Percentiles rank a stretch among this genome's conserved stretches.
phyloP scores from a whole-genome alignment of 768 basidiomycete genomes.

The Boletus pseudo-olivaceus region DNA sequence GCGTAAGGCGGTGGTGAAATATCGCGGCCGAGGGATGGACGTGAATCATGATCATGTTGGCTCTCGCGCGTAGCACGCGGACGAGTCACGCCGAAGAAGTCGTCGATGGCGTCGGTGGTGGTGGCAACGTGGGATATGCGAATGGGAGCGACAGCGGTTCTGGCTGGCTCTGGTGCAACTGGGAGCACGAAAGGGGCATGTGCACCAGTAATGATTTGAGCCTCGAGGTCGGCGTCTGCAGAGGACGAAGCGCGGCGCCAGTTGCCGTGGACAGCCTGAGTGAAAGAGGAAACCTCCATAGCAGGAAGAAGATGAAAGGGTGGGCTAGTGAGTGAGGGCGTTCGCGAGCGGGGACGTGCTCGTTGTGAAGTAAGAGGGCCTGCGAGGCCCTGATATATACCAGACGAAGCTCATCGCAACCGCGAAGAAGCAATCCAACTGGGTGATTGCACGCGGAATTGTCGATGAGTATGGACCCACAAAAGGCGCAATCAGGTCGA shows the following conservation, averaged over 20 bases:
- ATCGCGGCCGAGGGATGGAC: slow-evolving; percentile 1
- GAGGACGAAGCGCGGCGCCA: slow-evolving; percentile 14
- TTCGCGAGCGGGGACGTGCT: not conserved
- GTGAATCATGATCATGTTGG: slow-evolving; percentile 29
- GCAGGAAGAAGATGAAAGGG: not conserved
- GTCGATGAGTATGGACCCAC: not conserved
- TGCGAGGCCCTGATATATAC: not conserved
- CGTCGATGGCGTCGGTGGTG: slow-evolving; percentile 18
- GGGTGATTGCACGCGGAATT: not conserved
- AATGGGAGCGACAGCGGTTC: slow-evolving; percentile 1
- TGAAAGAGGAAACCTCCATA: slow-evolving; percentile 4
- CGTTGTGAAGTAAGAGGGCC: not conserved
- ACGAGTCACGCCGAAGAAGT: slow-evolving; percentile 29
- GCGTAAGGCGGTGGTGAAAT: slow-evolving; percentile 31
- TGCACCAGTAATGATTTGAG: slow-evolving; percentile 12
- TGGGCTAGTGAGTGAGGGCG: not conserved
- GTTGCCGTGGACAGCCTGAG: slow-evolving; percentile 6
- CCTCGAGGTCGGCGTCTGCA: slow-evolving; percentile 11
- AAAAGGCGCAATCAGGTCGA: not conserved
- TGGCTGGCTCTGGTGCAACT: slow-evolving; percentile 1
- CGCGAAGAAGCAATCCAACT: not conserved
- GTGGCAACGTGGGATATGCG: slow-evolving; percentile 1
- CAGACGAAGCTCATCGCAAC: not conserved
- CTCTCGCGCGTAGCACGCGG: slow-evolving; percentile 28
- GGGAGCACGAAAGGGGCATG: slow-evolving; percentile 6